phyloP scores from a whole-genome alignment of 352 stramenopile species.

The Globisporangium paroecandrum region DNA sequence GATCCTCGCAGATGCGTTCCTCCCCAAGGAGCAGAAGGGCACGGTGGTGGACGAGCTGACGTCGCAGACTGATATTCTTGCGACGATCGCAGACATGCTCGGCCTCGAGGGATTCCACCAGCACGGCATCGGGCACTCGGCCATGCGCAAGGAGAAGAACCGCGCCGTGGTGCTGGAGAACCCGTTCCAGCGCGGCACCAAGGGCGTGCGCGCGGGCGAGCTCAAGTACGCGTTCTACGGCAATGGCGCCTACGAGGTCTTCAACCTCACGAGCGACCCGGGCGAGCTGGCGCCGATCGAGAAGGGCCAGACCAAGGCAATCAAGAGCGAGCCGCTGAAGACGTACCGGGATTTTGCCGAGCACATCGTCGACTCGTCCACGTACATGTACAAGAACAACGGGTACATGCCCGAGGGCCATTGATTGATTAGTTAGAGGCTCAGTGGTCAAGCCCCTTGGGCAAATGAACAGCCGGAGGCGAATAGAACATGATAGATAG shows the following conservation, averaged over 20 bases:
- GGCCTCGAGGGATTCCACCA: slow-evolving; percentile 50
- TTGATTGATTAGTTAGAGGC: neutral
- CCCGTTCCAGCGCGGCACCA: slow-evolving; percentile 57
- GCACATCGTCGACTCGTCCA: slow-evolving; percentile 54
- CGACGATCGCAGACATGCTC: slow-evolving; percentile 61
- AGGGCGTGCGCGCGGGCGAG: slow-evolving; percentile 55
- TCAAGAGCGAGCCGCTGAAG: slow-evolving; percentile 37
- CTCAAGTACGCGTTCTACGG: slow-evolving; percentile 69
- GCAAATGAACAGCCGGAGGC: no score
- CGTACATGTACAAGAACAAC: slow-evolving; percentile 65
- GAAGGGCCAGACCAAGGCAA: slow-evolving; percentile 44
- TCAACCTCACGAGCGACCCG: slow-evolving; percentile 41
- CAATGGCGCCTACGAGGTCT: slow-evolving; percentile 57
- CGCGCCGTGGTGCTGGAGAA: slow-evolving; percentile 60
- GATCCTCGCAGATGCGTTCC: slow-evolving; percentile 56
- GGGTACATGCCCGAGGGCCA: slow-evolving; percentile 34
- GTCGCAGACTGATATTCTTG: slow-evolving; percentile 67
- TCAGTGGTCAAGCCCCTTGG: neutral
- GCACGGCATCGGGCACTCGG: slow-evolving; percentile 62
- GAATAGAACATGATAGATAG: slow-evolving; percentile 7
- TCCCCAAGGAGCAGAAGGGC: slow-evolving; percentile 38
- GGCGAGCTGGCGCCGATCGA: slow-evolving; percentile 43
- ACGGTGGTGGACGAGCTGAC: slow-evolving; percentile 47
- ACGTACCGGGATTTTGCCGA: slow-evolving; percentile 46
- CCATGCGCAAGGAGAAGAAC: slow-evolving; percentile 34